phyloP scores from a whole-genome alignment of 1,284 basidiomycete genomes.

The Heterobasidion parviporum region DNA sequence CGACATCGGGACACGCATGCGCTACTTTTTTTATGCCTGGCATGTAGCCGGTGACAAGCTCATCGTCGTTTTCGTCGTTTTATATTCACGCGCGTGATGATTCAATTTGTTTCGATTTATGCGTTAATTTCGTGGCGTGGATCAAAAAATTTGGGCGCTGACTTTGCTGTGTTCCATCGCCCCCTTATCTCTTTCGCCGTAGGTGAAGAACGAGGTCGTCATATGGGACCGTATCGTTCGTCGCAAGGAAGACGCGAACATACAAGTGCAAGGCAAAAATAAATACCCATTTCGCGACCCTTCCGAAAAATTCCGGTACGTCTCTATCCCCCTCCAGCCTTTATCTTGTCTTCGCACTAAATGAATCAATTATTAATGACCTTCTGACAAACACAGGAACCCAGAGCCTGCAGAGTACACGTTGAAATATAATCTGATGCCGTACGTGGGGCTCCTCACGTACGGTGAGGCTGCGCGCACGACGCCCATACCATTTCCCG shows the following conservation, averaged over 20 bases:
- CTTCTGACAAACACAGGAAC: slow-evolving; percentile 34
- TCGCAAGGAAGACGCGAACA: slow-evolving; percentile 63
- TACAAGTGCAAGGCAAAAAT: slow-evolving; percentile 63
- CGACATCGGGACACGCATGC: too few relatives aligned
- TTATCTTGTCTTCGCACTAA: slow-evolving; percentile 1
- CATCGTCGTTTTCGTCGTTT: too few relatives aligned
- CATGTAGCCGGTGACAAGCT: too few relatives aligned
- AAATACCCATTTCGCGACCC: slow-evolving; percentile 83
- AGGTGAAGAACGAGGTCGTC: slow-evolving; percentile 79
- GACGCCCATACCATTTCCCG: slow-evolving; percentile 44
- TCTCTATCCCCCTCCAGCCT: neutral
- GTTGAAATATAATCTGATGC: slow-evolving; percentile 88
- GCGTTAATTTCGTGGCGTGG: neutral
- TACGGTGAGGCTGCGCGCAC: slow-evolving; percentile 71
- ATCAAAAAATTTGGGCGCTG: neutral
- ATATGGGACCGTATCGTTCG: slow-evolving; percentile 89
- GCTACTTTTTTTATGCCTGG: too few relatives aligned
- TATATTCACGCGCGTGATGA: too few relatives aligned
- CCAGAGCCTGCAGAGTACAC: slow-evolving; percentile 60
- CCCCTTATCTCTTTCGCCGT: slow-evolving; percentile 9
- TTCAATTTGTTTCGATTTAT: neutral
- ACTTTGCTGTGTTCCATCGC: slow-evolving; percentile 1
- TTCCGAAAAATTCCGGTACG: slow-evolving; percentile 72
- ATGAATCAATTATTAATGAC: slow-evolving; percentile 5
- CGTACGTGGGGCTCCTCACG: slow-evolving; percentile 73